A percentile compares a stretch with the other conserved stretches of the same genome.
These are phyloP conservation scores for Epichloe glyceriae DNA, from an alignment of 2,329 filamentous ascomycete genomes.

Conservation along the genomic window DNA sequence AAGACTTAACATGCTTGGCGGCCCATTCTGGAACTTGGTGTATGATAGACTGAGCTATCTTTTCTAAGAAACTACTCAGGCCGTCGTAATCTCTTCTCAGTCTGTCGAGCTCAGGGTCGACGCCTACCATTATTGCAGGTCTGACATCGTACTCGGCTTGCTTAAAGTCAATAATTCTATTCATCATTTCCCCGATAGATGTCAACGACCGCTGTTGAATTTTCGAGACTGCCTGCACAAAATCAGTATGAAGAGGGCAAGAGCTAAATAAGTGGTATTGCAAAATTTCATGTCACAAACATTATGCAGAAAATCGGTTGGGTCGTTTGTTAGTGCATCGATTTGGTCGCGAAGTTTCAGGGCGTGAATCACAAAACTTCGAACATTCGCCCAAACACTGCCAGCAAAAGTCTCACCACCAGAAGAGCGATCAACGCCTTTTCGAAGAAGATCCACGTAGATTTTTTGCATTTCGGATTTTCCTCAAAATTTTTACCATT, in stretches of 20 bases:
- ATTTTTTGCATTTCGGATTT: slow-evolving; percentile 64
- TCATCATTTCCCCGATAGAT: slow-evolving; percentile 56
- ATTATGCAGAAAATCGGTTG: background rate
- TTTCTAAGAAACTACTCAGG: slow-evolving; percentile 58
- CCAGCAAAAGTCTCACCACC: slow-evolving; percentile 41
- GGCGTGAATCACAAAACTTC: slow-evolving; percentile 55
- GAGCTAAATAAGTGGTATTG: background rate
- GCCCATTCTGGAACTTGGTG: slow-evolving; percentile 48
- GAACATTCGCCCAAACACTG: slow-evolving; percentile 62
- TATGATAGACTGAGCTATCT: slow-evolving; percentile 53
- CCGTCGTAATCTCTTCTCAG: slow-evolving; percentile 68
- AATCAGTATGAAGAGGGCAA: background rate
- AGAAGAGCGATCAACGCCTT: slow-evolving; percentile 52
- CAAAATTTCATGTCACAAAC: background rate
- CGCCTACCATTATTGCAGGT: slow-evolving; percentile 57
- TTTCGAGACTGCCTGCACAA: slow-evolving; percentile 26
- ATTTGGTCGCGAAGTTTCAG: slow-evolving; percentile 57
- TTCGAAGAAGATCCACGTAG: slow-evolving; percentile 57
- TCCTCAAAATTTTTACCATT: slow-evolving; percentile 49
- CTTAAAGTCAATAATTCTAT: slow-evolving; percentile 67
- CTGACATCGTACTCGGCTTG: slow-evolving; percentile 57
- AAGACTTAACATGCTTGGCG: slow-evolving; percentile 47
- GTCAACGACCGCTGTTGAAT: slow-evolving; percentile 48
- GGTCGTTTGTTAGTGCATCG: slow-evolving; percentile 6
- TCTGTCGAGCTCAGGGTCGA: slow-evolving; percentile 63